These are phyloP conservation scores for Pseudogymnoascus sp. DNA, from an alignment of 2,329 filamentous ascomycete genomes.

Conservation along the genomic window DNA sequence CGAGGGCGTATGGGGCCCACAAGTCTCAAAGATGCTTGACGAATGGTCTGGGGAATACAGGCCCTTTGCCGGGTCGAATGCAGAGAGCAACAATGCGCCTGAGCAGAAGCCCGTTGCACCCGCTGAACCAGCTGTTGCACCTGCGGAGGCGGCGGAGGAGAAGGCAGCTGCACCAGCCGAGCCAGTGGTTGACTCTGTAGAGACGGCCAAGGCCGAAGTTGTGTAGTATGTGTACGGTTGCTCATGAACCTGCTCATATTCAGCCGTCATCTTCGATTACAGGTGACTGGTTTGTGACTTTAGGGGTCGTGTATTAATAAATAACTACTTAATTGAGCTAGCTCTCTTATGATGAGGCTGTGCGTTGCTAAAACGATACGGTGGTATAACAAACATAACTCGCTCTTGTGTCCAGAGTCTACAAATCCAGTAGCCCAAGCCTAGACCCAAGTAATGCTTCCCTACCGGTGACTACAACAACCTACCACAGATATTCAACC, in stretches of 20 bases:
- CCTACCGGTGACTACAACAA: not conserved
- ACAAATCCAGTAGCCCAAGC: not conserved
- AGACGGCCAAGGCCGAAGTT: not conserved
- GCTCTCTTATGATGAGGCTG: not conserved
- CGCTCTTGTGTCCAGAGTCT: not conserved
- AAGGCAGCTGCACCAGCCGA: not conserved
- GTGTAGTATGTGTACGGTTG: not conserved
- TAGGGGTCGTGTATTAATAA: not conserved
- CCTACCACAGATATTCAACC: not conserved
- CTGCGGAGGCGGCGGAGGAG: not conserved
- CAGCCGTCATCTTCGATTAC: not conserved
- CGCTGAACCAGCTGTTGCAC: not conserved
- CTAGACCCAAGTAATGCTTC: not conserved
- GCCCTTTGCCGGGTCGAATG: constrained; percentile 8
- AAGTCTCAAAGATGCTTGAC: constrained; percentile 52
- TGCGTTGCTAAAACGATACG: not conserved
- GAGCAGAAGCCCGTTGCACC: not conserved
- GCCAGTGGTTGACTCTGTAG: not conserved
- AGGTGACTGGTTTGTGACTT: not conserved
- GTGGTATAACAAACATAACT: not conserved
- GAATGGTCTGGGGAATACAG: constrained; percentile 21
- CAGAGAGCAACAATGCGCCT: not conserved
- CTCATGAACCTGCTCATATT: not conserved
- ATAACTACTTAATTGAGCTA: not conserved
- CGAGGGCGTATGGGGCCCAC: constrained; percentile 74